Evolutionary conservation across 108 stramenopile species (phyloP), one percentile per base, ranked within the genome.

Genomic region (Skeletonema menzelii): DNA sequence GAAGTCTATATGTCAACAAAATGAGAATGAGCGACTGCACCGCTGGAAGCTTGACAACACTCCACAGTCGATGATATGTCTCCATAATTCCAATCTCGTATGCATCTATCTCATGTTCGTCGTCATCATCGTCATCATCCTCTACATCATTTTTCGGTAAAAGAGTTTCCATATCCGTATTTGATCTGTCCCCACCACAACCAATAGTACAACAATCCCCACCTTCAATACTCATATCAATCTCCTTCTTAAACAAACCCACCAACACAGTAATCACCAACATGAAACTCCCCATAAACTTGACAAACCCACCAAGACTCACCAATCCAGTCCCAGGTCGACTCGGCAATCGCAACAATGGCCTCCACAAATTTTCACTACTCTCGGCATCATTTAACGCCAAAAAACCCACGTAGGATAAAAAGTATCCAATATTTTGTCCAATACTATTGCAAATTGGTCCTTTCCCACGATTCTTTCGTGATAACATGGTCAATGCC

Each of bases 401-500:
- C 64, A 99, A 69, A 76, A 99, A 98, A 10, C 98, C 98, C 14
- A 97, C 96, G 82, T 98, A 98, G 20, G 86, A 83, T 22, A 98
- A 70, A 70, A 99, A 97, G 76, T 91, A 97, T 6, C 99, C 98
- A 68, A 99, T 82, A 56, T 97, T 97, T 85, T 99, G 99, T 31
- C 99, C 99, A 60, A 99, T 95, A 28, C 82, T 79, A 70, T 99
- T 99, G 79, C 97, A 97, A 5, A 97, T 85, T 0, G 97, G 96
- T 44, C 98, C 98, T 24, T 84, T 89, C 26, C 99, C 98, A 11
- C 97, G 82, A 85, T 98, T 99, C 38, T 91, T 84, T 56, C 91
- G 94, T 65, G 85, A 86, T 27, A 99, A 80, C 98, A 99, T 97
- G 10, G 99, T 99, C 65, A 99, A 82, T 7, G 99, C 99, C 99